These are phyloP conservation scores for Amylostereum areolatum DNA, from an alignment of 1,284 basidiomycete genomes.

Conservation along the genomic window DNA sequence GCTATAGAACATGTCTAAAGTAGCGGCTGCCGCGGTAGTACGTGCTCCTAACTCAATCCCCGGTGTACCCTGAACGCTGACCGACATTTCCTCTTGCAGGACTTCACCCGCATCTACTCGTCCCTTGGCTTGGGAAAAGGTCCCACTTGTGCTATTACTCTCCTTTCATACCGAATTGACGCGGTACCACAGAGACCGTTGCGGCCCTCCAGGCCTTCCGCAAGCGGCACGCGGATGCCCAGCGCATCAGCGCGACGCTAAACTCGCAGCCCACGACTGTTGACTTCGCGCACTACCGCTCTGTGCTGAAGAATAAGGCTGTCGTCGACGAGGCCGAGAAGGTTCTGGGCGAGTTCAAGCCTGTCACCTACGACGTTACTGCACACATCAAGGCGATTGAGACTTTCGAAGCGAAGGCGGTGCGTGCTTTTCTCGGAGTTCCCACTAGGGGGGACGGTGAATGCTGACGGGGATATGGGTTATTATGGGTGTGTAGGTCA, in stretches of 20 bases:
- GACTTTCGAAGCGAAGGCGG: slow-evolving; percentile 95
- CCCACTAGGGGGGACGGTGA: too few relatives aligned
- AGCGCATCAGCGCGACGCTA: slow-evolving; percentile 69
- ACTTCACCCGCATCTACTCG: slow-evolving; percentile 89
- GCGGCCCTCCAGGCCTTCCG: slow-evolving; percentile 91
- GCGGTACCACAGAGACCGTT: slow-evolving; percentile 66
- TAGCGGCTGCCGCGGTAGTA: slow-evolving; percentile 74
- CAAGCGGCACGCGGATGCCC: slow-evolving; percentile 89
- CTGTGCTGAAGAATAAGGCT: slow-evolving; percentile 87
- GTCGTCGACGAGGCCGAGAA: slow-evolving; percentile 94
- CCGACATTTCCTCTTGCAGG: slow-evolving; percentile 39
- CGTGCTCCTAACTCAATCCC: slow-evolving; percentile 26
- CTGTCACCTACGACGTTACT: slow-evolving; percentile 91
- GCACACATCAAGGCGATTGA: slow-evolving; percentile 95
- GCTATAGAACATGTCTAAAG: slow-evolving; percentile 64
- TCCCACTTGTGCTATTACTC: slow-evolving; percentile 25
- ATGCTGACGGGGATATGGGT: not conserved
- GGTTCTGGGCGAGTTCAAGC: slow-evolving; percentile 86
- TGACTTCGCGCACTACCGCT: slow-evolving; percentile 90
- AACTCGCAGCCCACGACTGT: slow-evolving; percentile 73
- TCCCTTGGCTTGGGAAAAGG: slow-evolving; percentile 91
- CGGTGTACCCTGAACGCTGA: slow-evolving; percentile 11
- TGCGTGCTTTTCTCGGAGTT: slow-evolving; percentile 39
- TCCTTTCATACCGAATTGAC: not conserved
- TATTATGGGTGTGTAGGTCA: slow-evolving; percentile 51